Conservation (phyloP, 2,329 filamentous ascomycete genomes). For the Colletotrichum tropicicola region DNA sequence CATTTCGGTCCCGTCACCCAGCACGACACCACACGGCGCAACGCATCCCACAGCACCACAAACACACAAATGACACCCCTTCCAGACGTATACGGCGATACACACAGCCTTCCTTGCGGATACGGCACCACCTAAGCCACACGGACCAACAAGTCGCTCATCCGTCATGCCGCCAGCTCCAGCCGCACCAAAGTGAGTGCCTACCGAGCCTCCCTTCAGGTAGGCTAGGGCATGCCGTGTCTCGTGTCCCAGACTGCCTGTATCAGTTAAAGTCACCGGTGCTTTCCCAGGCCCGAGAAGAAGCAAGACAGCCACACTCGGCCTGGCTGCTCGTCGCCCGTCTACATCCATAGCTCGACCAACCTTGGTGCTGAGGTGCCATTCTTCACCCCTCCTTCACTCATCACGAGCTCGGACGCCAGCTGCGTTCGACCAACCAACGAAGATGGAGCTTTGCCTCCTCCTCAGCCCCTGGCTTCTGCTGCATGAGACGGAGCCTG, state of each 20-base stretch:
- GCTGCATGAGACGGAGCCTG: constrained; percentile 24
- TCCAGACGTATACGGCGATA: background rate
- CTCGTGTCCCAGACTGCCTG: constrained; percentile 13
- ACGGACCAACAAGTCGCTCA: background rate
- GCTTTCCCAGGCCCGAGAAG: background rate
- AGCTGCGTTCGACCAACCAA: constrained; percentile 11
- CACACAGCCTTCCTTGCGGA: too few species aligned
- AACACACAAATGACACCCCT: background rate
- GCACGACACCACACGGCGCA: too few species aligned
- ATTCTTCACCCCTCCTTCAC: background rate
- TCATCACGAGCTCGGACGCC: constrained; percentile 13
- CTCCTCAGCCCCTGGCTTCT: background rate
- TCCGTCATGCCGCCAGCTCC: background rate
- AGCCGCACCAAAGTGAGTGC: background rate
- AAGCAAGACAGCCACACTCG: too few species aligned
- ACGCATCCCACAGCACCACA: background rate
- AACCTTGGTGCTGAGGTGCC: background rate
- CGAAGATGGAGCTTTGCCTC: background rate
- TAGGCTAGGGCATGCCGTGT: background rate
- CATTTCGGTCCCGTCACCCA: too few species aligned
- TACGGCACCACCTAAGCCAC: too few species aligned
- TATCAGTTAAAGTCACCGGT: constrained; percentile 21
- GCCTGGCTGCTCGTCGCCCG: too few species aligned
- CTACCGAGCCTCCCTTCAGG: background rate
- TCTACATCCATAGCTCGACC: too few species aligned